Evolutionary conservation across 2,329 filamentous ascomycete genomes (phyloP), one percentile per base, ranked within the genome.

Genomic region (Colletotrichum noveboracense): DNA sequence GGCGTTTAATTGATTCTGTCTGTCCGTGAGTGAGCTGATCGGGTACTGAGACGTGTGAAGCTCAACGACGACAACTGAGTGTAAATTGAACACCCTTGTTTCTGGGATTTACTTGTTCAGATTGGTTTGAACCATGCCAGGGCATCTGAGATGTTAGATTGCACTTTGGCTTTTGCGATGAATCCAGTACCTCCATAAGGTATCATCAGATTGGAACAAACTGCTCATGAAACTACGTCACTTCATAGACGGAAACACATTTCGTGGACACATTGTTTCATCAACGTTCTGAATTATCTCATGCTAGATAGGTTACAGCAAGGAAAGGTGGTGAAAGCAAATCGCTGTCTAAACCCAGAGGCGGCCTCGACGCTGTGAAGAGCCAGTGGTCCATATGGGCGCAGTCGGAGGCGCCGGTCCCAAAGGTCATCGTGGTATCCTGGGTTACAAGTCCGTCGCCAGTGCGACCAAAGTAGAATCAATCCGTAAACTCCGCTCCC

Each of bases 401-500:
- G 14, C 69, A 66, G 10, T 21, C 26, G 26, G 36, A 66, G 28
- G 55, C 62, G 28, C 21, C 65, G 16, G 60, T 32, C 52, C 70
- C 60, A 34, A 21, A 16, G 55, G 61, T 34, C 71, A 62, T 74
- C 48, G 34, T 66, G 71, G 43, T 66, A 70, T 75, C 74, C 52
- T 66, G 71, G 66, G 30, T 26, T 21, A 21, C 26, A 28, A 34
- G 4, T 52, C 36, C 9, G 66, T 70, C 71, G 55, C 62, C 36
- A 48, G 61, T 28, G 69, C 72, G 69, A 67, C 61, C 28, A 61
- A 70, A 69, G 52, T 64, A 76, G 66, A 68, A 76, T 75, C 60
- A 76, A 61, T 58, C 74, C 74, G 32, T 66, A 32, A 76, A 76
- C 74, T 75, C 74, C 74, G 66, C 66, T 66, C 30, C 43, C 71